Base-by-base conservation (phyloP, 2,329 filamentous ascomycete genomes). In the Leptosphaerulina australis region DNA sequence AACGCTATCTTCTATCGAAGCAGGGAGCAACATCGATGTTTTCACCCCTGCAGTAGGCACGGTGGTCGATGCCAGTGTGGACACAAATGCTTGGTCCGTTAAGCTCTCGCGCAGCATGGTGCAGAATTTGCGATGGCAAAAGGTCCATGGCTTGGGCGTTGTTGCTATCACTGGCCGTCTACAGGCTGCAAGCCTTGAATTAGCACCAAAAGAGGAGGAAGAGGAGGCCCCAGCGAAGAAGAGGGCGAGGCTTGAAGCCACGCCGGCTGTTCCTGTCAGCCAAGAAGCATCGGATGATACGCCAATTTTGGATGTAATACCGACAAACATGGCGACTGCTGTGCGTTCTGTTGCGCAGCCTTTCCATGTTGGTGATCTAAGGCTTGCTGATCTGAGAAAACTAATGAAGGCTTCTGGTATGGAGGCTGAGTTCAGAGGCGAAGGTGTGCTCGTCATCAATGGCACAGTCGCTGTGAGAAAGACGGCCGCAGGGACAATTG, bases 81-180 rank as follows among this genome's bases (percentile, higher is more conserved):
- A 99, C 70, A 97, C 93, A 4, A 97, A 97, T 69, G 92, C 94
- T 3, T 99, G 95, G 94, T 87, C 90, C 18, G 89, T 99, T 53
- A 96, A 92, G 73, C 81, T 99, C 14, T 91, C 90, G 38, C 90
- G 93, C 60, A 79, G 83, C 34, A 83, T 99, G 15, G 88, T 96
- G 51, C 90, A 90, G 73, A 88, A 88, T 61, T 81, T 99, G 52
- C 90, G 90, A 67, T 97, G 94, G 94, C 94, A 97, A 76, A 92
- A 90, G 50, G 91, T 97, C 18, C 87, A 91, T 47, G 91, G 89
- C 2, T 79, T 97, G 6, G 89, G 91, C 29, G 90, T 99, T 49
- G 93, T 96, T 12, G 95, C 93, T n/a, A 81, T 99, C 46, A 95
- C 91, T 2, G 94, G 91, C 8, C 79, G 82, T 33, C 72, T 90